phyloP scores from a whole-genome alignment of 345 rosid genomes.

The Aquilaria malaccensis region DNA sequence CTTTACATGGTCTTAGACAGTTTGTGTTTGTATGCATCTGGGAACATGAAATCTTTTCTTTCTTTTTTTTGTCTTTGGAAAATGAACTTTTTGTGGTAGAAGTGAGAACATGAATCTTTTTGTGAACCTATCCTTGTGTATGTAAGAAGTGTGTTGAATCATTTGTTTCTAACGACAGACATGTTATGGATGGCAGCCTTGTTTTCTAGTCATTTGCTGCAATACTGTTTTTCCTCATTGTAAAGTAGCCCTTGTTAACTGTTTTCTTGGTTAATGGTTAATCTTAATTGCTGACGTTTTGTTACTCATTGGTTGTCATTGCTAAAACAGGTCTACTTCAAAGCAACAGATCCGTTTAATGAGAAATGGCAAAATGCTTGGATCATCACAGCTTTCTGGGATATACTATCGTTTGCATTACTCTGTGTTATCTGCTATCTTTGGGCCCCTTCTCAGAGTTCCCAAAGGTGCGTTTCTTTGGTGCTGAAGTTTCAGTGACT shows the following conservation, averaged over 20 bases:
- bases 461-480: constrained; percentile 52
- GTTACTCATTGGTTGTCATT: constrained; percentile 12
- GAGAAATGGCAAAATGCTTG: constrained; percentile 92
- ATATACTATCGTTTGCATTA: constrained; percentile 63
- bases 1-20: too few species aligned
- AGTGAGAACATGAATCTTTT: too few species aligned
- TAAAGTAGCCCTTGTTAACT: not conserved
- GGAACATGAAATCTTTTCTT: too few species aligned
- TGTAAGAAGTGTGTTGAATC: too few species aligned
- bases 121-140: too few species aligned
- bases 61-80: too few species aligned
- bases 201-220: too few species aligned
- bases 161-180: too few species aligned
- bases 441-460: constrained; percentile 93
- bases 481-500: not conserved
- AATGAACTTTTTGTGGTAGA: too few species aligned
- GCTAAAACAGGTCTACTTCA: constrained; percentile 71
- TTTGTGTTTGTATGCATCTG: too few species aligned
- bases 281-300: not conserved
- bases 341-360: constrained; percentile 94
- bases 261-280: not conserved
- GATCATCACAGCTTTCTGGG: constrained; percentile 97
- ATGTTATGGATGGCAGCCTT: too few species aligned
- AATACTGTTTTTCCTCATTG: too few species aligned
- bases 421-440: constrained; percentile 84